Evolutionary conservation across 73 alveolate species (phyloP).

Genomic region (Blepharisma stoltei): DNA sequence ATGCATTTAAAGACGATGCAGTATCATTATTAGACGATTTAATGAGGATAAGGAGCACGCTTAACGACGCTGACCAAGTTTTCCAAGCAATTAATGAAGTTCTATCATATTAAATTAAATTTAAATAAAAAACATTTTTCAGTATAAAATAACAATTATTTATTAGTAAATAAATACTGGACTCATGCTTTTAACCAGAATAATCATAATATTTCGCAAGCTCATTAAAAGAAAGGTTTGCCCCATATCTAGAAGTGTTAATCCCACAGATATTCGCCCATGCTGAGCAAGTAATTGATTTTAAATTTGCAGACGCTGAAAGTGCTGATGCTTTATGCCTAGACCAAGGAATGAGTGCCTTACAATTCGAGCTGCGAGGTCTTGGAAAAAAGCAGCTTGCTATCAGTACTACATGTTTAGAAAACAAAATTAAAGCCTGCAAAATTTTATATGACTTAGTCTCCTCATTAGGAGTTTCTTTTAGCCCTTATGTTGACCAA

Average conservation of each 20-base stretch:
- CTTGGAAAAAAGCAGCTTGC: slow-evolving; percentile 10
- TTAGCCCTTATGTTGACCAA: not conserved
- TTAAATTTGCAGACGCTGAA: slow-evolving; percentile 1
- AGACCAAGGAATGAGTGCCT: not conserved
- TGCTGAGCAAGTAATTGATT: not conserved
- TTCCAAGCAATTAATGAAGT: slow-evolving; percentile 16
- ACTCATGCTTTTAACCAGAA: too few species aligned
- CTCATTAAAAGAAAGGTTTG: not conserved
- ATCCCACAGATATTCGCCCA: not conserved
- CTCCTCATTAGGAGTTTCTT: not conserved
- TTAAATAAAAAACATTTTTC: too few species aligned
- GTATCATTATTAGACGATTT: not conserved
- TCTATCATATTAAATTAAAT: too few species aligned
- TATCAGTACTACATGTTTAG: not conserved
- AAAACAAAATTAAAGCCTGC: slow-evolving; percentile 22
- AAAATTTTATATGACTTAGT: slow-evolving; percentile 3
- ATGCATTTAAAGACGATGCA: not conserved
- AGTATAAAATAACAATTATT: too few species aligned
- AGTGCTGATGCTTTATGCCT: not conserved
- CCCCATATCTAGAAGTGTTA: slow-evolving; percentile 14
- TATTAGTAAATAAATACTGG: too few species aligned
- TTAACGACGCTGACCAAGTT: not conserved
- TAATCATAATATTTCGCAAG: too few species aligned
- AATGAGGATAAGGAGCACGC: not conserved
- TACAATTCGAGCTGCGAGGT: not conserved